A percentile compares a stretch with the other conserved stretches of the same genome.
These are phyloP conservation scores for Hamamelis virginiana DNA, from an alignment of 164 flowering plant species.

Conservation along the genomic window DNA sequence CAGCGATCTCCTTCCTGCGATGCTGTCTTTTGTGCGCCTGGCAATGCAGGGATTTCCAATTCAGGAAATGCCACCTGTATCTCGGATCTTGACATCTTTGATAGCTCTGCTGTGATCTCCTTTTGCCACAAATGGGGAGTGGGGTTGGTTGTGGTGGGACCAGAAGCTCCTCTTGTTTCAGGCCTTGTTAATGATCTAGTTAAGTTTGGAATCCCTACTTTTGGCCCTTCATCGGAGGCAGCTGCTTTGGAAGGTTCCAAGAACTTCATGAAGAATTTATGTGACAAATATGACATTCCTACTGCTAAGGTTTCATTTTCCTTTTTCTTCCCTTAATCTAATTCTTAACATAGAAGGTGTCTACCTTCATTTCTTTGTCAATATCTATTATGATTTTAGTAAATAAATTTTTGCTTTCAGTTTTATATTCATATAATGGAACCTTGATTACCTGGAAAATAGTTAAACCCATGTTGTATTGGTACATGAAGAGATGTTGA, in stretches of 20 bases:
- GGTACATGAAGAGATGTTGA: too few relatives aligned
- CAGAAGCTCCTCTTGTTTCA: conserved; percentile 96
- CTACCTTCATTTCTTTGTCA: too few relatives aligned
- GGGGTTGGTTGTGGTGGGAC: conserved; percentile 90
- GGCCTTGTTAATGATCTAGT: conserved; percentile 87
- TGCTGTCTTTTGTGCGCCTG: conserved; percentile 90
- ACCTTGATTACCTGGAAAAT: too few relatives aligned
- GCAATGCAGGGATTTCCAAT: conserved; percentile 89
- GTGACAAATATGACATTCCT: conserved; percentile 90
- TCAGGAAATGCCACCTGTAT: conserved; percentile 91
- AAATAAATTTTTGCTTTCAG: too few relatives aligned
- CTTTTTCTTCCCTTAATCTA: neutral
- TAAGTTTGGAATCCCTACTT: conserved; percentile 78
- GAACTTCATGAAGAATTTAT: conserved; percentile 91
- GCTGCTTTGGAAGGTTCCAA: conserved; percentile 98
- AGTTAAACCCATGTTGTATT: too few relatives aligned
- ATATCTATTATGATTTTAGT: too few relatives aligned
- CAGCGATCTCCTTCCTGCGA: conserved; percentile 78
- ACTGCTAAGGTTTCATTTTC: conserved; percentile 74
- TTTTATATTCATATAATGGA: too few relatives aligned
- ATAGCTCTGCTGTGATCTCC: conserved; percentile 69
- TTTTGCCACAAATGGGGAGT: conserved; percentile 75
- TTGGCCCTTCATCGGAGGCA: conserved; percentile 97
- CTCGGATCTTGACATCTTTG: conserved; percentile 60
- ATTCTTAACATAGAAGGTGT: too few relatives aligned